Percentiles rank a stretch among this genome's conserved stretches.
These are phyloP conservation scores for Cymbopogon citratus DNA, from an alignment of 176 grass and related monocot genomes.

Conservation along the genomic window DNA sequence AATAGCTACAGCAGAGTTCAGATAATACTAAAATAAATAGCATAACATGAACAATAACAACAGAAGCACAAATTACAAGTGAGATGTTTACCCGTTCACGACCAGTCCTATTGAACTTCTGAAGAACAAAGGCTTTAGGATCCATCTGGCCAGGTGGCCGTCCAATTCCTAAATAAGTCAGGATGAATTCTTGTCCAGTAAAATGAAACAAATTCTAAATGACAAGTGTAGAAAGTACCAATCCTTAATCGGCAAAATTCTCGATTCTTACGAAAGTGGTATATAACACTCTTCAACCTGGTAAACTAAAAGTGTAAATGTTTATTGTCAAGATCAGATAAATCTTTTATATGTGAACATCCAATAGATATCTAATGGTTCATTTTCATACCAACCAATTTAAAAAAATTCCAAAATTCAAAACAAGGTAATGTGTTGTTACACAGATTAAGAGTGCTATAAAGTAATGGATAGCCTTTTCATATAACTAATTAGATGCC, in stretches of 20 bases:
- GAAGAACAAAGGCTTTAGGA: constrained; percentile 84
- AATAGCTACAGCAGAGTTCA: not conserved
- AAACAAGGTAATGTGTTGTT: not conserved
- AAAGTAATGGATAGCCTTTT: not conserved
- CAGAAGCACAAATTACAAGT: constrained; percentile 6
- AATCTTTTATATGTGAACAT: not conserved
- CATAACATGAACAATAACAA: not conserved
- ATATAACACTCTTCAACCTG: constrained; percentile 77
- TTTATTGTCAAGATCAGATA: constrained; percentile 22
- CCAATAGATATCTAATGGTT: not conserved
- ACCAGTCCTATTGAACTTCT: constrained; percentile 68
- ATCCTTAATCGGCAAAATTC: constrained; percentile 88
- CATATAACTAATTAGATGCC: not conserved
- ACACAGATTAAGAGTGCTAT: not conserved
- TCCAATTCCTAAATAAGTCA: constrained; percentile 62
- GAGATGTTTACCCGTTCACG: constrained; percentile 57
- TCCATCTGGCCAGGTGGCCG: constrained; percentile 86
- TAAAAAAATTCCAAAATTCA: not conserved
- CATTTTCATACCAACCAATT: not conserved
- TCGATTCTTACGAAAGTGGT: constrained; percentile 70
- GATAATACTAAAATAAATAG: not conserved
- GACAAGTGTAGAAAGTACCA: constrained; percentile 42
- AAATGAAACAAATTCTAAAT: not conserved
- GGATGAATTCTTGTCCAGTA: constrained; percentile 13
- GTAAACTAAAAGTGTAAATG: constrained; percentile 38